These are phyloP conservation scores for Fusarium albidum DNA, from an alignment of 2,329 filamentous ascomycete species.

Conservation along the genomic window DNA sequence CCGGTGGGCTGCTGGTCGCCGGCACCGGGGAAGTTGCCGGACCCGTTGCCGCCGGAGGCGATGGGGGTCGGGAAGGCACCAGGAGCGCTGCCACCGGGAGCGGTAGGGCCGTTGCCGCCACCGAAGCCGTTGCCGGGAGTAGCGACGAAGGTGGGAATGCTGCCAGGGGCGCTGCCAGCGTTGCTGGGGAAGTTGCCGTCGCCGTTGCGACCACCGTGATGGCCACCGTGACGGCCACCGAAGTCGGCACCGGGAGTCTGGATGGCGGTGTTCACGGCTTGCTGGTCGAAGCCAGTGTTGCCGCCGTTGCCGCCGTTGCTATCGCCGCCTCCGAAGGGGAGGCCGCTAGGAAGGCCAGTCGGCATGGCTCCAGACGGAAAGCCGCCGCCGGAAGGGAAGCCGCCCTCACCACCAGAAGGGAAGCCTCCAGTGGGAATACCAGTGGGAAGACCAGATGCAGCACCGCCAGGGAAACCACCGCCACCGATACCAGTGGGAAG, in stretches of 20 bases:
- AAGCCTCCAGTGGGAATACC: not conserved
- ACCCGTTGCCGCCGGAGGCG: not conserved
- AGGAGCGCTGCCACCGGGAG: not conserved
- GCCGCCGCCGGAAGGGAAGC: not conserved
- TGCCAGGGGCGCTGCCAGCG: not conserved
- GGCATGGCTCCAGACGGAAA: slow-evolving; percentile 4
- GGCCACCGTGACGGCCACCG: not conserved
- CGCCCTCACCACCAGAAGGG: not conserved
- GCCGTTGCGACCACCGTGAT: not conserved
- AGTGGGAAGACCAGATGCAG: slow-evolving; percentile 10
- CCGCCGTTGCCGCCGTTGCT: not conserved
- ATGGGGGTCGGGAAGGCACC: not conserved
- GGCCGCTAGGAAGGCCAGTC: not conserved
- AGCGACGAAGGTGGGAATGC: not conserved
- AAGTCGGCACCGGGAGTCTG: slow-evolving; percentile 2
- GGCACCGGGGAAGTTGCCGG: not conserved
- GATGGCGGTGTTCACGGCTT: not conserved
- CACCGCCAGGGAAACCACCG: slow-evolving; percentile 17
- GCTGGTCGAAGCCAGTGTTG: too few relatives aligned
- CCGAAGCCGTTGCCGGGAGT: slow-evolving; percentile 5
- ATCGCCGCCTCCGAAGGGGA: slow-evolving; percentile 7
- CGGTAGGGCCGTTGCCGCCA: slow-evolving; percentile 1
- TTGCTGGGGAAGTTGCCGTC: slow-evolving; percentile 9
- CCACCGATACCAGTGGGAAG: slow-evolving; percentile 10
- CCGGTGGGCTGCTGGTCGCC: not conserved